A percentile compares a stretch with the other conserved stretches of the same genome.
Conservation (phyloP, 1,139 yeast species). For the Debaryomyces sp. region DNA sequence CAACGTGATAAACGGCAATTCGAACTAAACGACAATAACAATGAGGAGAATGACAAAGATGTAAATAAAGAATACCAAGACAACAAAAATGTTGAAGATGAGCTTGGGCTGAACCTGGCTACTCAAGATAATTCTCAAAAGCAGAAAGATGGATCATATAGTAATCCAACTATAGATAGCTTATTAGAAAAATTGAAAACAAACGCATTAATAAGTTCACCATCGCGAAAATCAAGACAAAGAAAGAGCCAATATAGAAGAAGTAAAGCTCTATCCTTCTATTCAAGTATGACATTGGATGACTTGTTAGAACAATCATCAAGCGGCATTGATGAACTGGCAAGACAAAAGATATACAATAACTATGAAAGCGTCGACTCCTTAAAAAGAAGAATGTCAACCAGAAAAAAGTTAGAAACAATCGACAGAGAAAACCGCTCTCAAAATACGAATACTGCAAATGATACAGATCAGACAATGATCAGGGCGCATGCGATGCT, state of each 20-base stretch:
- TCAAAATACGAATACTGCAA: constrained; percentile 14
- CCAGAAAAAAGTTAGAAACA: constrained; percentile 25
- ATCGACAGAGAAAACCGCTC: not conserved
- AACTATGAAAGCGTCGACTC: constrained; percentile 46
- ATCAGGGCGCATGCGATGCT: constrained; percentile 49
- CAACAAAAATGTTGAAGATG: constrained; percentile 15
- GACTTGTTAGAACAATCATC: constrained; percentile 16
- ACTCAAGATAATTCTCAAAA: constrained; percentile 5
- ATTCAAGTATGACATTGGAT: constrained; percentile 33
- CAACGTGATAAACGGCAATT: constrained; percentile 9
- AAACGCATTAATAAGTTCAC: constrained; percentile 25
- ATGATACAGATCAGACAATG: constrained; percentile 31
- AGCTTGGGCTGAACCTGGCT: constrained; percentile 12
- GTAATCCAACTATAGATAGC: constrained; percentile 40
- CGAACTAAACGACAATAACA: constrained; percentile 13
- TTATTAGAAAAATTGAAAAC: constrained; percentile 42
- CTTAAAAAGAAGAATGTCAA: constrained; percentile 42
- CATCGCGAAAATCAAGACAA: constrained; percentile 19
- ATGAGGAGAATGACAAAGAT: constrained; percentile 12
- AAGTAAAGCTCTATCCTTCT: constrained; percentile 39
- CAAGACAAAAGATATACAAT: constrained; percentile 1
- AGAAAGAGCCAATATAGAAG: constrained; percentile 28
- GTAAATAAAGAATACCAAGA: constrained; percentile 12
- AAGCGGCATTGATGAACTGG: not conserved
- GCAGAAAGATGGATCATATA: constrained; percentile 2